A percentile compares a stretch with the other conserved stretches of the same genome.
Evolutionary conservation across 768 basidiomycete species (phyloP).

Genomic region (Gloeopeniophorella convolvens): DNA sequence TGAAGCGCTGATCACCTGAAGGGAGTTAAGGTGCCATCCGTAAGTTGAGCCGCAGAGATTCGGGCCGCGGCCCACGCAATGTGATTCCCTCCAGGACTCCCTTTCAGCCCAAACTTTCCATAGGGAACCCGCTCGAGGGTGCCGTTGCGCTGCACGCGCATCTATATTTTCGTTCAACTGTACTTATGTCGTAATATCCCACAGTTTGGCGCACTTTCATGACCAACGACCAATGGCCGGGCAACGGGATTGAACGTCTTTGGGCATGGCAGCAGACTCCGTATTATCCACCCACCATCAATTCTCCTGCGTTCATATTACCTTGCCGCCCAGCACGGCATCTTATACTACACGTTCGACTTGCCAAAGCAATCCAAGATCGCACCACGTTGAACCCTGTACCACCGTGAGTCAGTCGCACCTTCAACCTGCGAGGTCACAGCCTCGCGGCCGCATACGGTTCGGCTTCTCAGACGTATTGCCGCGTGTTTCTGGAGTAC

Average conservation of each 20-base stretch:
- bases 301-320: no score
- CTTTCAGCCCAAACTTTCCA: no score
- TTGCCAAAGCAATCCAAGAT: neutral
- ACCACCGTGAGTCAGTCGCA: conserved; percentile 3
- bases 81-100: no score
- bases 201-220: conserved; percentile 7
- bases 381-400: conserved; percentile 16
- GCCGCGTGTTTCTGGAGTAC: conserved; percentile 7
- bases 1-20: no score
- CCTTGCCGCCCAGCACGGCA: conserved; percentile 8
- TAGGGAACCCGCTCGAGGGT: conserved; percentile 14
- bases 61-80: no score
- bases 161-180: conserved; percentile 19
- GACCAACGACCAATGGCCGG: conserved; percentile 6
- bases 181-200: conserved; percentile 18
- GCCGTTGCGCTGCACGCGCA: conserved; percentile 1
- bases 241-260: neutral
- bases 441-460: conserved; percentile 2
- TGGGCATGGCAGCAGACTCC: conserved; percentile 3
- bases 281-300: neutral
- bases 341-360: conserved; percentile 14
- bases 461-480: no score
- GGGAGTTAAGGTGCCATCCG: no score
- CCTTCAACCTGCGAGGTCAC: neutral
- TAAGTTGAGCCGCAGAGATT: no score